Evolutionary conservation across 1,139 yeast genomes (phyloP), one percentile per base, ranked within the genome.

Genomic region (Sugiyamaella japonica): DNA sequence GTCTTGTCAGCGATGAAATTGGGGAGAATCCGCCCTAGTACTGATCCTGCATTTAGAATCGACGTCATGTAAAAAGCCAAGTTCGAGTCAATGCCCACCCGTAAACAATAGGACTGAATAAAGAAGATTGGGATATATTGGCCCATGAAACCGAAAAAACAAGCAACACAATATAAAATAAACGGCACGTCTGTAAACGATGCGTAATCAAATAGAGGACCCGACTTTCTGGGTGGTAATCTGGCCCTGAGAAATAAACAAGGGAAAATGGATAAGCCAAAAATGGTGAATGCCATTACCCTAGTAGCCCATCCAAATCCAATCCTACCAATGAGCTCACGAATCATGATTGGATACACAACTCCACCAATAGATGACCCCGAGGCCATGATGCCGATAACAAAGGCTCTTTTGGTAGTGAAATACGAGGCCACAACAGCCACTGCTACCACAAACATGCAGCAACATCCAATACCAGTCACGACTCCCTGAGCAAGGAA

Each of bases 401-500:
- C 88, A 36, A 82, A 68, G 0, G 83, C 79, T 54, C 85, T 74
- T 57, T 71, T 77, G 50, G 73, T 74, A 56, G 76, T 70, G 67
- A 84, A 84, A 71, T 80, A 85, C 59, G 80, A 84, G 9, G 69
- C 61, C 6, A 65, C 61, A 12, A 62, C 59, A 4, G 67, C 63
- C n/a, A 68, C 57, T 1, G 65, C 70, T 0, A 85, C 79, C 7
- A 78, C 73, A 49, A 70, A 69, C 40, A 67, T 49, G 28, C 66
- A 57, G 9, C 67, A 63, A 12, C 67, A 59, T 0, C 86, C 87
- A 3, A 81, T 52, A 0, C 88, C 89, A 3, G 77, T 69, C 32
- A 78, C 69, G 1, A 82, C 66, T 7, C 86, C 82, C 65, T 81
- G 84, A 1, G 85, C 73, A 13, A 85, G 70, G 23, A 85, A 71